phyloP scores from a whole-genome alignment of 2,329 filamentous ascomycete species.

The Xylariaceae sp. region DNA sequence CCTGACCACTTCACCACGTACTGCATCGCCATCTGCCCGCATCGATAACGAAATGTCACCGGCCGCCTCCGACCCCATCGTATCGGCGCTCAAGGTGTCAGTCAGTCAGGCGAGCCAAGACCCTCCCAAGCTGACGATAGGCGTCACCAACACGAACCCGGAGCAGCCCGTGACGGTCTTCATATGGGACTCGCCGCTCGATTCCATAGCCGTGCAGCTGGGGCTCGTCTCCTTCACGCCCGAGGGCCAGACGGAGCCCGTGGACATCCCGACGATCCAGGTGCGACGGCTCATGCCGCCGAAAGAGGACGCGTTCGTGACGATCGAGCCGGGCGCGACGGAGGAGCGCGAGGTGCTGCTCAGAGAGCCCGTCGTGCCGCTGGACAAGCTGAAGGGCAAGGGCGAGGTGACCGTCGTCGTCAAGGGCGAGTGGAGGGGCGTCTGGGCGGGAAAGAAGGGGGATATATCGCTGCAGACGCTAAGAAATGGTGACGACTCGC shows the following conservation, averaged over 20 bases:
- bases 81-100: slow-evolving; percentile 25
- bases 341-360: slow-evolving; percentile 33
- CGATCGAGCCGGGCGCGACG: slow-evolving; percentile 35
- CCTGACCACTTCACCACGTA: slow-evolving; percentile 12
- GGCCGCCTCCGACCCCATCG: slow-evolving; percentile 18
- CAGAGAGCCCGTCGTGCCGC: slow-evolving; percentile 32
- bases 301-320: slow-evolving; percentile 33
- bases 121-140: slow-evolving; percentile 32
- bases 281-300: slow-evolving; percentile 39
- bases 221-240: slow-evolving; percentile 38
- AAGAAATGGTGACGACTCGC: slow-evolving; percentile 18
- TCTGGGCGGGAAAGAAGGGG: slow-evolving; percentile 29
- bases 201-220: slow-evolving; percentile 36
- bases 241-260: slow-evolving; percentile 27
- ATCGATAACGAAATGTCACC: slow-evolving; percentile 1
- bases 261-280: slow-evolving; percentile 35
- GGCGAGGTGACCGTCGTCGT: slow-evolving; percentile 30
- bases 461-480: slow-evolving; percentile 20
- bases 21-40: slow-evolving; percentile 7
- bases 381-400: slow-evolving; percentile 30
- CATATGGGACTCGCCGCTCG: slow-evolving; percentile 41
- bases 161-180: slow-evolving; percentile 36
- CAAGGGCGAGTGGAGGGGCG: slow-evolving; percentile 36
- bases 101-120: slow-evolving; percentile 24
- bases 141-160: slow-evolving; percentile 37